Evolutionary conservation across 164 flowering plant genomes (phyloP).

Genomic region (Warburgia ugandensis): DNA sequence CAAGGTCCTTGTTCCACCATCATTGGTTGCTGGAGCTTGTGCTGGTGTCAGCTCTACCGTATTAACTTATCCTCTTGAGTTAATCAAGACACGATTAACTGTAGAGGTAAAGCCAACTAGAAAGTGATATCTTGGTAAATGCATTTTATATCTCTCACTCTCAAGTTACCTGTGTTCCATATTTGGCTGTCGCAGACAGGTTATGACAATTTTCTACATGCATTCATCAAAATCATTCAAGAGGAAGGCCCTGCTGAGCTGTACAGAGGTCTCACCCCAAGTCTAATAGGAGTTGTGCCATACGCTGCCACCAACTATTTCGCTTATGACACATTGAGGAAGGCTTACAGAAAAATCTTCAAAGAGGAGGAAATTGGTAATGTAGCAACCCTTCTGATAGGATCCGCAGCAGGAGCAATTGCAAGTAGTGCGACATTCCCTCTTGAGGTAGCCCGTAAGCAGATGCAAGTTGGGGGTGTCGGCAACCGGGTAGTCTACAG

Average conservation of each 20-base stretch:
- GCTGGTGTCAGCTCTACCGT: slow-evolving; percentile 95
- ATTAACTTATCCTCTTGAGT: slow-evolving; percentile 85
- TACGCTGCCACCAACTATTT: slow-evolving; percentile 91
- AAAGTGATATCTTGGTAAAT: neutral
- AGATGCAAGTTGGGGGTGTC: slow-evolving; percentile 78
- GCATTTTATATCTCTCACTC: neutral
- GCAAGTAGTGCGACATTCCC: slow-evolving; percentile 79
- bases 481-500: slow-evolving; percentile 56
- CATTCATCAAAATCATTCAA: slow-evolving; percentile 67
- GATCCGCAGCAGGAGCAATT: slow-evolving; percentile 74
- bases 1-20: slow-evolving; percentile 67
- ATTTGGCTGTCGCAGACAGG: slow-evolving; percentile 46
- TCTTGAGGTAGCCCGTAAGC: slow-evolving; percentile 79
- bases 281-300: slow-evolving; percentile 89
- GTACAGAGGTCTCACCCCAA: slow-evolving; percentile 88
- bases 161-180: neutral
- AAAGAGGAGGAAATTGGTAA: slow-evolving; percentile 53
- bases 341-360: slow-evolving; percentile 39
- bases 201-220: slow-evolving; percentile 66
- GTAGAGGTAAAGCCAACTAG: slow-evolving; percentile 54
- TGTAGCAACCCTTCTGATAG: slow-evolving; percentile 61
- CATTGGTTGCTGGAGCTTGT: slow-evolving; percentile 87
- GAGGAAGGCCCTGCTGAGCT: slow-evolving; percentile 85
- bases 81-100: slow-evolving; percentile 87
- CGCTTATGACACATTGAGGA: slow-evolving; percentile 79